Conservation (phyloP, 768 basidiomycete species). For the Lentinula lateritia region DNA sequence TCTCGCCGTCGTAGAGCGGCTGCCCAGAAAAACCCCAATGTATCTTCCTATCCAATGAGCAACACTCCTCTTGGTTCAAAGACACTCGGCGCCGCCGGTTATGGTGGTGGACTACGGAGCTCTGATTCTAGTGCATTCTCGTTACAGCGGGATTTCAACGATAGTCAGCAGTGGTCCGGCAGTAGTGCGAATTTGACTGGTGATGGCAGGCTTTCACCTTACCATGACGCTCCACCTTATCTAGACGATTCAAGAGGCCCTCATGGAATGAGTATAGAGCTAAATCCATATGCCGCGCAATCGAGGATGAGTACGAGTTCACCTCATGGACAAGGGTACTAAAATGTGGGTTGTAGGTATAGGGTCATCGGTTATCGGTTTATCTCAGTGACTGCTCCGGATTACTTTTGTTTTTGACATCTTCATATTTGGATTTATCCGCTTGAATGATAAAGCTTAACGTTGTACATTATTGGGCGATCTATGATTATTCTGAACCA, state of each 20-base stretch:
- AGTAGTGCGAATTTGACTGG: slow-evolving; percentile 27
- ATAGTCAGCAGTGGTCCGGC: slow-evolving; percentile 52
- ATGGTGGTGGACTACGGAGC: slow-evolving; percentile 27
- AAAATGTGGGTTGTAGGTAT: background rate
- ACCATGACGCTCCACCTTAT: slow-evolving; percentile 9
- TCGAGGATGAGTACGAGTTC: slow-evolving; percentile 20
- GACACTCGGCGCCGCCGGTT: background rate
- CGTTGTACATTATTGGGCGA: background rate
- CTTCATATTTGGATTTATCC: background rate
- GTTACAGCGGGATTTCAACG: slow-evolving; percentile 52
- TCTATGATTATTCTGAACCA: no score
- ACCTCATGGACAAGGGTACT: slow-evolving; percentile 3
- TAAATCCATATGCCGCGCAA: slow-evolving; percentile 26
- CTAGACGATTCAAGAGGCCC: slow-evolving; percentile 7
- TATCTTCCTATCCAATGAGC: slow-evolving; percentile 32
- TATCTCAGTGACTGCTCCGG: background rate
- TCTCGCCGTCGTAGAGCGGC: slow-evolving; percentile 14
- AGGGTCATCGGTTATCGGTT: background rate
- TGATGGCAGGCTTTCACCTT: slow-evolving; percentile 29
- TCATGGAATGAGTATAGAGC: slow-evolving; percentile 26
- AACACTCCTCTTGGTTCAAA: slow-evolving; percentile 10
- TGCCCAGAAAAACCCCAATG: slow-evolving; percentile 16
- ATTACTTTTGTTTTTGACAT: background rate
- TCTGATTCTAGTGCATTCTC: slow-evolving; percentile 72
- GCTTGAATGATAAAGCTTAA: background rate